These are phyloP conservation scores for Agrocybe praecox DNA, from an alignment of 768 basidiomycete genomes.

Conservation along the genomic window DNA sequence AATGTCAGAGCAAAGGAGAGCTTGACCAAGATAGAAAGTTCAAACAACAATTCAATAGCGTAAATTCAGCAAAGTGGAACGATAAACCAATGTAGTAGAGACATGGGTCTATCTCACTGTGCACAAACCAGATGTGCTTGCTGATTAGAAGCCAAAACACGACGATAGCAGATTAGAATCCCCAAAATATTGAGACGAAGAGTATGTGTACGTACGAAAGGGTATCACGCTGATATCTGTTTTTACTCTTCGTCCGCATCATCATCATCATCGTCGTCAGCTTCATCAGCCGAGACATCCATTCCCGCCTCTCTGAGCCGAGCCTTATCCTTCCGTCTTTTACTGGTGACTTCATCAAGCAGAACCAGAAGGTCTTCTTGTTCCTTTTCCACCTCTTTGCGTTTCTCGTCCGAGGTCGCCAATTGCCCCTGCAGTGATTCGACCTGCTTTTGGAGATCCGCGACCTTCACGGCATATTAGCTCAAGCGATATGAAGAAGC, in stretches of 20 bases:
- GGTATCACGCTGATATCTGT: constrained; percentile 1
- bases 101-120: too few relatives aligned
- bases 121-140: not conserved
- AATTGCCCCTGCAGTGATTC: constrained; percentile 49
- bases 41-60: not conserved
- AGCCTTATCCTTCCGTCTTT: constrained; percentile 83
- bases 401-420: constrained; percentile 57
- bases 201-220: not conserved
- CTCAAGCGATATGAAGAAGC: not conserved
- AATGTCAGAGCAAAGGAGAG: not conserved
- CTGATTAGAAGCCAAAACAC: not conserved
- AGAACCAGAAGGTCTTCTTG: constrained; percentile 95
- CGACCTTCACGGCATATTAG: constrained; percentile 33
- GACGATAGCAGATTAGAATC: not conserved
- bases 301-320: constrained; percentile 71
- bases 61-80: not conserved
- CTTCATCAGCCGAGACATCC: constrained; percentile 95
- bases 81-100: not conserved
- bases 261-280: constrained; percentile 66
- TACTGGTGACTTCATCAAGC: constrained; percentile 87
- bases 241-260: constrained; percentile 26
- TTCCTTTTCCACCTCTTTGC: constrained; percentile 89
- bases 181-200: not conserved
- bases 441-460: constrained; percentile 49
- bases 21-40: not conserved